These are phyloP conservation scores for Clathrus columnatus DNA, from an alignment of 768 basidiomycete genomes.

Conservation along the genomic window DNA sequence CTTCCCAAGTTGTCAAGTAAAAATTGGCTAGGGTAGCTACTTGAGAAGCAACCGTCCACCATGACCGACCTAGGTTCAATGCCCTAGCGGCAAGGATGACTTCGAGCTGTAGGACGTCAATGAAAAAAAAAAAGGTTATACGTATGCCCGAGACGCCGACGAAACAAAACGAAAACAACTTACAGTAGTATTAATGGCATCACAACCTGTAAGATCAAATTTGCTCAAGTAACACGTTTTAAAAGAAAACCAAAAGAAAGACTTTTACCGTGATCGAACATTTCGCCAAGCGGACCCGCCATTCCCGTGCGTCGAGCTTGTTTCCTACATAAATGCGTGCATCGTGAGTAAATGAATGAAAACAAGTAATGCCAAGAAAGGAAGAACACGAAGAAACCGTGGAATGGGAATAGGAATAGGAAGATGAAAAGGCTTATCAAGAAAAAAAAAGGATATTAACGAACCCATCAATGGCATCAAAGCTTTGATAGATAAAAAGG, in stretches of 20 bases:
- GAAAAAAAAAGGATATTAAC: constrained; percentile 17
- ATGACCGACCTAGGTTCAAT: constrained; percentile 84
- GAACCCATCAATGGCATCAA: constrained; percentile 86
- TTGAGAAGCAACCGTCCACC: constrained; percentile 94
- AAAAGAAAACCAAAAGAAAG: neutral
- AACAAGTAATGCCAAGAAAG: too few relatives aligned
- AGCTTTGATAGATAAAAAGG: constrained; percentile 83
- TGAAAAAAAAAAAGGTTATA: neutral
- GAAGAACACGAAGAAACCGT: too few relatives aligned
- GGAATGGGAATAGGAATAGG: constrained; percentile 13
- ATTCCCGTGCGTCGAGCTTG: constrained; percentile 94
- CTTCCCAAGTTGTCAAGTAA: constrained; percentile 76
- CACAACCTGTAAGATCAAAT: constrained; percentile 49
- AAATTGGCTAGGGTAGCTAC: constrained; percentile 69
- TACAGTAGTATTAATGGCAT: constrained; percentile 93
- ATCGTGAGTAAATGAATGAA: too few relatives aligned
- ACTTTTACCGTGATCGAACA: constrained; percentile 89
- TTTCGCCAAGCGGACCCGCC: constrained; percentile 94
- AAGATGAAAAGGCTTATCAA: neutral
- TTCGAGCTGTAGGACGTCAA: constrained; percentile 76
- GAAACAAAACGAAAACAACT: constrained; percentile 12
- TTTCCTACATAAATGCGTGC: too few relatives aligned
- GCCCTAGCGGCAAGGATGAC: constrained; percentile 75
- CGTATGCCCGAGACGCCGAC: neutral
- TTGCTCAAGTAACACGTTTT: neutral